These are phyloP conservation scores for Botrytis paeoniae DNA, from an alignment of 2,329 filamentous ascomycete species.

Conservation along the genomic window DNA sequence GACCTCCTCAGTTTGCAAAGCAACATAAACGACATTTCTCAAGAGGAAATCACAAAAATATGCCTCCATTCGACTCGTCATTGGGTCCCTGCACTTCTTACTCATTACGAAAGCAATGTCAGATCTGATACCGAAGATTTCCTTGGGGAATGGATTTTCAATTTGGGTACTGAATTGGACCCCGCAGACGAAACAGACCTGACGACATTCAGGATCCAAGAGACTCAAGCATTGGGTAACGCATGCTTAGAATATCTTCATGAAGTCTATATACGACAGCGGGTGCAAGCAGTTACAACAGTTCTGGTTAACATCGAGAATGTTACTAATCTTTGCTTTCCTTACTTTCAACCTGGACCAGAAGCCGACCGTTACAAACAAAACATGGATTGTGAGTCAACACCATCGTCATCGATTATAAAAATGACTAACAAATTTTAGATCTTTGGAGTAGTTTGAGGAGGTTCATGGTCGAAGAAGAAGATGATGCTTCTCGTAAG, in stretches of 20 bases:
- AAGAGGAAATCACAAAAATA: slow-evolving; percentile 36
- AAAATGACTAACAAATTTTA: slow-evolving; percentile 20
- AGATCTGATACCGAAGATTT: slow-evolving; percentile 42
- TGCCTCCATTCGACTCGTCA: slow-evolving; percentile 43
- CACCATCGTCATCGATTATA: background rate
- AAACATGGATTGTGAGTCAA: slow-evolving; percentile 27
- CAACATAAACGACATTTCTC: slow-evolving; percentile 39
- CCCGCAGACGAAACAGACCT: slow-evolving; percentile 23
- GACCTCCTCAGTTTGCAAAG: slow-evolving; percentile 26
- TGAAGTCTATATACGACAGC: slow-evolving; percentile 33
- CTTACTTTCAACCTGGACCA: slow-evolving; percentile 29
- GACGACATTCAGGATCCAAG: background rate
- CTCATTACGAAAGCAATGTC: slow-evolving; percentile 47
- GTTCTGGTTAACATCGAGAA: slow-evolving; percentile 31
- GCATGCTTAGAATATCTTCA: slow-evolving; percentile 36
- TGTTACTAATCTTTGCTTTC: slow-evolving; percentile 30
- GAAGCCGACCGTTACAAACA: slow-evolving; percentile 25
- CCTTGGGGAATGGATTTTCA: slow-evolving; percentile 29
- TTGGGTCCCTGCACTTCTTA: slow-evolving; percentile 52
- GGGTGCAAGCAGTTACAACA: slow-evolving; percentile 32
- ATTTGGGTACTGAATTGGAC: slow-evolving; percentile 22
- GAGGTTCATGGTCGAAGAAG: slow-evolving; percentile 38
- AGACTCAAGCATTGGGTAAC: slow-evolving; percentile 30
- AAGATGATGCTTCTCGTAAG: slow-evolving; percentile 41
- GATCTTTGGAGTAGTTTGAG: slow-evolving; percentile 32